phyloP scores from a whole-genome alignment of 1,139 yeast genomes.

The Candida glucosophila region DNA sequence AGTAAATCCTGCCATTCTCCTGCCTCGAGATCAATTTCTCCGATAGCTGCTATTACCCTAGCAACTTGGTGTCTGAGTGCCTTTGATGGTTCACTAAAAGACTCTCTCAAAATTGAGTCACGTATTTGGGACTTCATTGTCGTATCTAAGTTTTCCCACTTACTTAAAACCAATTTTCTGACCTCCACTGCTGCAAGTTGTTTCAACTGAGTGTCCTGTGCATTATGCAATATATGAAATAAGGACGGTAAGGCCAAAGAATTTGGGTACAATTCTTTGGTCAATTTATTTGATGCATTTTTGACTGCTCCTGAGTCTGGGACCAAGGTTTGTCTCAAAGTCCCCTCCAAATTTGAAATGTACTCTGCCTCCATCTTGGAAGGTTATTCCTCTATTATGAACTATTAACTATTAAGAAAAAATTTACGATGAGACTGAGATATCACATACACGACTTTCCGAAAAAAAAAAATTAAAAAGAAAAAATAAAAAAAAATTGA shows the following conservation, averaged over 20 bases:
- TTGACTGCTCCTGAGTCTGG: slow-evolving; percentile 76
- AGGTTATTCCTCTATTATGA: too few species aligned
- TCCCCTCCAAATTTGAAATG: slow-evolving; percentile 63
- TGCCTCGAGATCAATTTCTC: slow-evolving; percentile 58
- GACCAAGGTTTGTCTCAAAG: slow-evolving; percentile 65
- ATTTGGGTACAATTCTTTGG: slow-evolving; percentile 66
- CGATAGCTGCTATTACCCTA: slow-evolving; percentile 82
- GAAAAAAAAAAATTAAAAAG: too few species aligned
- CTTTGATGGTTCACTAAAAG: slow-evolving; percentile 50
- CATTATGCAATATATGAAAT: slow-evolving; percentile 69
- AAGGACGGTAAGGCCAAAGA: slow-evolving; percentile 73
- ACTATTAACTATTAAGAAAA: slow-evolving; percentile 1
- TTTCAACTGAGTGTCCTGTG: slow-evolving; percentile 51
- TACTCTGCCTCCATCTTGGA: slow-evolving; percentile 57
- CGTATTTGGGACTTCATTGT: slow-evolving; percentile 53
- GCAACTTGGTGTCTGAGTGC: slow-evolving; percentile 84
- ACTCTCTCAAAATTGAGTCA: slow-evolving; percentile 55
- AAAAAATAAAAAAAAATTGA: not conserved
- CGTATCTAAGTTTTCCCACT: slow-evolving; percentile 60
- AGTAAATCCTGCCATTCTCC: slow-evolving; percentile 73
- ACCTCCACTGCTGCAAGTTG: slow-evolving; percentile 96
- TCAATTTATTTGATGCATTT: slow-evolving; percentile 69
- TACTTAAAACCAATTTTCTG: slow-evolving; percentile 65
- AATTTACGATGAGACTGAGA: too few species aligned
- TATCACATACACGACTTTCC: too few species aligned